phyloP scores from a whole-genome alignment of 2,329 filamentous ascomycete species.

The Venturia effusa region DNA sequence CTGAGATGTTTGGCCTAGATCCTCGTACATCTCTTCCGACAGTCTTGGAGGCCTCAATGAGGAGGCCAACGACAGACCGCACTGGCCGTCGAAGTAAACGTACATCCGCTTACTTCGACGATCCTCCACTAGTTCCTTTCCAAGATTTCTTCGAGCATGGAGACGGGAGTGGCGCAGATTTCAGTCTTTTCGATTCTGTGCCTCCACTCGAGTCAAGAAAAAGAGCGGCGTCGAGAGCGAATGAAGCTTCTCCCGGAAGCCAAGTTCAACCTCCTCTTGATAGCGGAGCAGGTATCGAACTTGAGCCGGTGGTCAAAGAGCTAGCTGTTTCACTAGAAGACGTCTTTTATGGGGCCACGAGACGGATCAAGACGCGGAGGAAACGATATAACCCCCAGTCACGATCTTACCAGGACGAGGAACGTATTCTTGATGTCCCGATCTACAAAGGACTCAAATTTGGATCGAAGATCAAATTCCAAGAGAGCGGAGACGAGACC shows the following conservation, averaged over 20 bases:
- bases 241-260: neutral
- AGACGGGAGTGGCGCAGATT: conserved; percentile 3
- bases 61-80: neutral
- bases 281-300: neutral
- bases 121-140: neutral
- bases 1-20: conserved; percentile 8
- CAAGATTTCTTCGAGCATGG: conserved; percentile 8
- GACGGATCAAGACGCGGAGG: neutral
- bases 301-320: conserved; percentile 1
- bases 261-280: neutral
- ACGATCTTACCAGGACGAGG: conserved; percentile 1
- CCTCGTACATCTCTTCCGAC: conserved; percentile 10
- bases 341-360: conserved; percentile 3
- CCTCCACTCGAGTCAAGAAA: neutral
- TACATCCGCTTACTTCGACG: neutral
- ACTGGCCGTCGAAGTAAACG: neutral
- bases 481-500: conserved; percentile 2
- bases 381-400: neutral
- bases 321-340: conserved; percentile 8
- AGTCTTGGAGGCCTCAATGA: conserved; percentile 4
- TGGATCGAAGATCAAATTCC: conserved; percentile 5
- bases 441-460: conserved; percentile 9
- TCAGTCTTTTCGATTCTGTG: conserved; percentile 7
- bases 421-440: conserved; percentile 6
- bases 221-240: conserved; percentile 1